Conservation (phyloP, 2,329 filamentous ascomycete genomes). For the Hysterium pulicare region DNA sequence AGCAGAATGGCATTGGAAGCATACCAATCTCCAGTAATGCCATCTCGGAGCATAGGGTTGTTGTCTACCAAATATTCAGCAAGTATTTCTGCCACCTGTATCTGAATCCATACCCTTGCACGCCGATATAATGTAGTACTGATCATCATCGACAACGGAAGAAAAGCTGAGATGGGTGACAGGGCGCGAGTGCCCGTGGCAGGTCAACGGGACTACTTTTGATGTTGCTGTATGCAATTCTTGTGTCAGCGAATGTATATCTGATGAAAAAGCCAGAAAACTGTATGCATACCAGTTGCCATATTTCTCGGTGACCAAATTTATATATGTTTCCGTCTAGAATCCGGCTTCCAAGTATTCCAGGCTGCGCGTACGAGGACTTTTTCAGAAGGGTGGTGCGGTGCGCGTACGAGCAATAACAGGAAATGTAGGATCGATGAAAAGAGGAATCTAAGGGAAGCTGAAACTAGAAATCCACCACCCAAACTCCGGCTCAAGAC, state of each 20-base stretch:
- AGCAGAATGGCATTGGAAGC: conserved; percentile 6
- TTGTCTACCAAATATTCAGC: conserved; percentile 61
- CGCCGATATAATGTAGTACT: conserved; percentile 89
- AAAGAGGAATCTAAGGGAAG: background rate
- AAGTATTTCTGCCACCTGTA: no score
- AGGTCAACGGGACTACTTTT: conserved; percentile 81
- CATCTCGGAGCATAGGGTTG: conserved; percentile 97
- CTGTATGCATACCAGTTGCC: background rate
- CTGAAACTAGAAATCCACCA: background rate
- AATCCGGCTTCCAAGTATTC: background rate
- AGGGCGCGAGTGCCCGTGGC: conserved; percentile 88
- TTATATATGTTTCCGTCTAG: background rate
- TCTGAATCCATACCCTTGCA: conserved; percentile 73
- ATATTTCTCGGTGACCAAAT: background rate
- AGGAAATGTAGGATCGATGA: background rate
- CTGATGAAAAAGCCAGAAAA: background rate
- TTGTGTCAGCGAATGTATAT: background rate
- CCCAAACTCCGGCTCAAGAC: background rate
- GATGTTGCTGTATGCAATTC: conserved; percentile 35
- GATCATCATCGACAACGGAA: conserved; percentile 72
- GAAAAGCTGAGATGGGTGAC: conserved; percentile 92
- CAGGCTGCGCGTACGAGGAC: background rate
- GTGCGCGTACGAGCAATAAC: no score
- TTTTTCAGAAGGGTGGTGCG: no score
- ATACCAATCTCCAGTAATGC: conserved; percentile 65